Base-by-base conservation (phyloP, 306 rosid species). In the Prunus campanulata region DNA sequence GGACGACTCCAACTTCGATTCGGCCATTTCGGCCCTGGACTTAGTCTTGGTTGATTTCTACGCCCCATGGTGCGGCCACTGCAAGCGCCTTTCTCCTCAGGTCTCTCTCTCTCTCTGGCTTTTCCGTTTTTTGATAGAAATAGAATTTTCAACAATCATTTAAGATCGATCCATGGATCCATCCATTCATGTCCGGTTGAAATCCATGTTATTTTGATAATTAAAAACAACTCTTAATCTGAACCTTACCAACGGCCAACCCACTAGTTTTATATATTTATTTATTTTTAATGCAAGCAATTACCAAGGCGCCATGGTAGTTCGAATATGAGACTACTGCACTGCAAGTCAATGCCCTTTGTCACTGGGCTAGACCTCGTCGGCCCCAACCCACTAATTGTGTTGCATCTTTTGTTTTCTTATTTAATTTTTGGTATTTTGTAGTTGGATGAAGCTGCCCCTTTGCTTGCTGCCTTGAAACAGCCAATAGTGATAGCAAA, bases 31-130 rank as follows among this genome's bases (percentile, higher is more conserved):
- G 0, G 57, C 96, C 50, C 88, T 92, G 78, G 98, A 92, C 79
- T 86, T 75, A 72, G 83, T 95, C 75, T 75, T 95, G 78, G 93
- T 95, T 66, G 99, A 95, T 61, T 95, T 95, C 80, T 90, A 92
- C 80, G 99, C 98, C 60, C 99, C 99, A 10, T 95, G 97, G 99
- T 95, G 99, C 70, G 96, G 93, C 70, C 99, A 95, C 91, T 92
- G 99, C 96, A 95, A 92, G 83, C 96, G 98, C 75, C 99, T 95
- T 70, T 79, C 96, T 80, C 99, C 97, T 25, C 97, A 92, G 97
- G 97, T n/a, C n/a, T n/a, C n/a, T n/a, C n/a, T 95, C 63, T 18
- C 76, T 44, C 47, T 57, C 22, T 1, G 44, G 44, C 0, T 39
- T 71, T 59, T 56, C n/a, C n/a, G n/a, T n/a, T n/a, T n/a, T n/a